A percentile compares a stretch with the other conserved stretches of the same genome.
Conservation (phyloP, 1,284 basidiomycete species). For the Ustilago loliicola region DNA sequence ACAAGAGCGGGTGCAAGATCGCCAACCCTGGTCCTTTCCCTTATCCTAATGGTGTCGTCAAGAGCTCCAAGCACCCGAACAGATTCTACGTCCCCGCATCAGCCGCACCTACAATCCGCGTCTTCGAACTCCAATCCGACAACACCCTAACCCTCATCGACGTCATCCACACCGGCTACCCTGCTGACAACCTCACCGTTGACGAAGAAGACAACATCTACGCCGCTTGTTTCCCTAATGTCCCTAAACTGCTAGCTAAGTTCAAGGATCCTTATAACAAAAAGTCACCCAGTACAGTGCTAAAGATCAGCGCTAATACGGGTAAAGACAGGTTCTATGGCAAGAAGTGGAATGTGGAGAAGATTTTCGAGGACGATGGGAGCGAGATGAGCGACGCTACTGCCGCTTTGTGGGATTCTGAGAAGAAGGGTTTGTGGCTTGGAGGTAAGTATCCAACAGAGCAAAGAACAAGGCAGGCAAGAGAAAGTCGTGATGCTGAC, state of each 20-base stretch:
- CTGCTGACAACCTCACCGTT: slow-evolving; percentile 55
- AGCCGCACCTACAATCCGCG: slow-evolving; percentile 39
- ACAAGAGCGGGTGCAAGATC: slow-evolving; percentile 57
- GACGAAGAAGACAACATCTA: slow-evolving; percentile 55
- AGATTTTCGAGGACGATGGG: slow-evolving; percentile 58
- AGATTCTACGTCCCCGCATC: slow-evolving; percentile 46
- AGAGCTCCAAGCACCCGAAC: slow-evolving; percentile 30
- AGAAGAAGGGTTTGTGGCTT: slow-evolving; percentile 31
- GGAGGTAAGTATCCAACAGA: slow-evolving; percentile 28
- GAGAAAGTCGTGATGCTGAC: neutral
- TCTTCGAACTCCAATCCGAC: slow-evolving; percentile 58
- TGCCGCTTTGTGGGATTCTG: slow-evolving; percentile 37
- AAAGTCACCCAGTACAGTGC: slow-evolving; percentile 39
- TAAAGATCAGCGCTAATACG: slow-evolving; percentile 54
- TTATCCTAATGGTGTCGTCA: slow-evolving; percentile 57
- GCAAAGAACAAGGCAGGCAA: neutral
- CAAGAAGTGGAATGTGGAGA: slow-evolving; percentile 60
- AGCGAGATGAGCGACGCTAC: slow-evolving; percentile 36
- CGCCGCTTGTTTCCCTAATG: slow-evolving; percentile 48
- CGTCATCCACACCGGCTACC: slow-evolving; percentile 53
- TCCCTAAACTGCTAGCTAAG: slow-evolving; percentile 38
- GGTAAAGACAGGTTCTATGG: slow-evolving; percentile 57
- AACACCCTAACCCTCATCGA: slow-evolving; percentile 47
- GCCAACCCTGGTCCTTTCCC: slow-evolving; percentile 34
- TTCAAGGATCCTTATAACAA: slow-evolving; percentile 46